Evolutionary conservation across 1,284 basidiomycete genomes (phyloP), one percentile per base, ranked within the genome.

Genomic region (Malassezia furfur): DNA sequence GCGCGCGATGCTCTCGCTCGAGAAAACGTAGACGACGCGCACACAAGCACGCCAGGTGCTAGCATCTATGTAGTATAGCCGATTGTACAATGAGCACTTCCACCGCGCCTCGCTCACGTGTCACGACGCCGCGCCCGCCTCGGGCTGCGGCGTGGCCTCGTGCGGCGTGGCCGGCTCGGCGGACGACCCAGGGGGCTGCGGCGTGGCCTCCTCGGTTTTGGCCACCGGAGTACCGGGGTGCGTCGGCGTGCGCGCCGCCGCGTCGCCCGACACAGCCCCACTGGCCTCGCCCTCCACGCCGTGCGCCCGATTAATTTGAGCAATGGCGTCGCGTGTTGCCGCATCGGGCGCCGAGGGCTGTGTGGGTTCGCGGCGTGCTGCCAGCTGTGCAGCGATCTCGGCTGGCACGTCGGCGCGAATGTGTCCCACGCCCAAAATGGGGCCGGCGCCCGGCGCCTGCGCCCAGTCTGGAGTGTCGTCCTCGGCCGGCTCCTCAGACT

Each of bases 341-440:
- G 32, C 37, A 30, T 39, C 17, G 12, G 47, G 47, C 34, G 14
- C 21, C 11, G 34, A 3, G 15, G 47, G 35, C 22, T 14, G 15
- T 6, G 34, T 25, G 17, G 30, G n/a, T 9, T 15, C 32, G 17
- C 30, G 30, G 31, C 30, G 44, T 36, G 47, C 47, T 2, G 34
- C 44, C 8, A 56, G 32, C 2, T 50, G 40, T 10, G 39, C 41
- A 5, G 49, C 54, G 10, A 57, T 30, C 3, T 51, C 54, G 3
- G n/a, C 31, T 3, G 54, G 46, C 31, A 64, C 63, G 22, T 56
- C 50, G 3, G 67, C 60, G 3, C 57, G 51, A 5, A 70, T 64
- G 39, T 64, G 61, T 2, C 67, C 68, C 41, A 68, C 55, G 35
- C 66, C 68, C 3, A 72, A 7, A 28, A 70, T 60, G n/a, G 45